Base-by-base conservation (phyloP, 495 filamentous ascomycete species). In the Elasticomyces elasticus region DNA sequence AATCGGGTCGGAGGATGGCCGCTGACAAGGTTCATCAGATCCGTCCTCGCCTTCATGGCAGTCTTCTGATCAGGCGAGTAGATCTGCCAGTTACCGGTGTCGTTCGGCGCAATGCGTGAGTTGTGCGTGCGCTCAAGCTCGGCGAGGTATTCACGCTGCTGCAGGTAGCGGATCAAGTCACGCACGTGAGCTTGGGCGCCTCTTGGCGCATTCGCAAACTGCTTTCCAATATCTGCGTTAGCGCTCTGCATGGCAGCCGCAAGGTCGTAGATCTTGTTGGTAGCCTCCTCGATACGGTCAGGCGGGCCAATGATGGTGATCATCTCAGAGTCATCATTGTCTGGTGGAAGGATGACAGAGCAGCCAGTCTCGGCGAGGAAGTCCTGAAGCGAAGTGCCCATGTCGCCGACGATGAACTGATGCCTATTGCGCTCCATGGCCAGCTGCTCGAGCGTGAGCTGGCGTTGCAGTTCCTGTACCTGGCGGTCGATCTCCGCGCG, bases 311-410 rank as follows among this genome's bases (percentile, higher is more conserved):
- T 82, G 59, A 99, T 78, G 28, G 85, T 89, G 23, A 94, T 76
- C 51, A 77, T 81, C 56, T 95, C 87, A 35, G 78, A 82, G 40
- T 91, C 87, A 35, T 86, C 85, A 13, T 76, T 77, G 35, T 75
- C 71, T 26, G 75, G 80, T 26, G 94, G 90, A 22, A 96, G 62
- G 41, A 96, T 79, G 42, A 97, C 80, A 37, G 85, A 76, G 69
- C 94, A 99, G 47, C 91, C 92, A 43, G 91, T 96, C 57, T 95
- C 81, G 15, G 81, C 79, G 54, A 95, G 79, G 72, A 99, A 91
- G 41, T 94, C 77, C 47, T 95, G 82, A 40, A 89, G 69, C 2
- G 86, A 82, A 54, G 82, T 77, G 27, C 85, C 87, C 49, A 79
- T 73, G 33, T 92, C 81, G 33, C 87, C 88, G 56, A 94, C 80